A percentile compares a stretch with the other conserved stretches of the same genome.
These are phyloP conservation scores for Camelina laxa DNA, from an alignment of 345 rosid species.

Conservation along the genomic window DNA sequence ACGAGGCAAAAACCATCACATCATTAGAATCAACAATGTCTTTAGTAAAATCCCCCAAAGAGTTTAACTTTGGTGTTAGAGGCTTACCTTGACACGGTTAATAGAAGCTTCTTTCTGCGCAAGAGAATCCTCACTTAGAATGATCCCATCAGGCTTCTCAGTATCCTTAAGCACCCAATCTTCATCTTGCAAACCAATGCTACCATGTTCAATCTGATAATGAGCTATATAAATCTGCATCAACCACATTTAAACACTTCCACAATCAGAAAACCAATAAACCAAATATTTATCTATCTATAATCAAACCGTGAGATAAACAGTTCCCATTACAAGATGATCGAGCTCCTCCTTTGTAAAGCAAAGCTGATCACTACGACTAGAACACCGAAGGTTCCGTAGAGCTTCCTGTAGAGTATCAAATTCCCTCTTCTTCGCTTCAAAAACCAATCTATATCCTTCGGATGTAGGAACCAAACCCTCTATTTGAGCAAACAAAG, in stretches of 20 bases:
- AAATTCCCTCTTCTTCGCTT: slow-evolving; percentile 70
- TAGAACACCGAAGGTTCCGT: slow-evolving; percentile 63
- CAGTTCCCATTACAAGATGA: slow-evolving; percentile 56
- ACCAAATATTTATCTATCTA: neutral
- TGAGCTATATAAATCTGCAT: slow-evolving; percentile 71
- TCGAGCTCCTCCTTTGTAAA: slow-evolving; percentile 87
- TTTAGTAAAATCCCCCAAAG: neutral
- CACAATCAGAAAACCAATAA: slow-evolving; percentile 10
- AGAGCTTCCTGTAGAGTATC: slow-evolving; percentile 73
- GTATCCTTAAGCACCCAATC: slow-evolving; percentile 73
- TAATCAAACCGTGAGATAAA: slow-evolving; percentile 1
- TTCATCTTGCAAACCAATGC: slow-evolving; percentile 76
- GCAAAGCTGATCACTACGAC: slow-evolving; percentile 48
- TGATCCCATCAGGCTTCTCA: slow-evolving; percentile 69
- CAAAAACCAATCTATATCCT: slow-evolving; percentile 49
- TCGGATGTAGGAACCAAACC: slow-evolving; percentile 48
- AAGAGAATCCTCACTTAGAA: slow-evolving; percentile 70
- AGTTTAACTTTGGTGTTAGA: neutral
- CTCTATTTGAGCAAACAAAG: slow-evolving; percentile 46
- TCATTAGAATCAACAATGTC: slow-evolving; percentile 24
- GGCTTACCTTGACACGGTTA: slow-evolving; percentile 79
- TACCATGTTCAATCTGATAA: slow-evolving; percentile 80
- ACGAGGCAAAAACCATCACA: slow-evolving; percentile 16
- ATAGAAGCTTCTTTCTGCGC: slow-evolving; percentile 74
- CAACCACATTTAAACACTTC: slow-evolving; percentile 31